Conservation (phyloP, 2,329 filamentous ascomycete species). For the Tolypocladium ophioglossoides region DNA sequence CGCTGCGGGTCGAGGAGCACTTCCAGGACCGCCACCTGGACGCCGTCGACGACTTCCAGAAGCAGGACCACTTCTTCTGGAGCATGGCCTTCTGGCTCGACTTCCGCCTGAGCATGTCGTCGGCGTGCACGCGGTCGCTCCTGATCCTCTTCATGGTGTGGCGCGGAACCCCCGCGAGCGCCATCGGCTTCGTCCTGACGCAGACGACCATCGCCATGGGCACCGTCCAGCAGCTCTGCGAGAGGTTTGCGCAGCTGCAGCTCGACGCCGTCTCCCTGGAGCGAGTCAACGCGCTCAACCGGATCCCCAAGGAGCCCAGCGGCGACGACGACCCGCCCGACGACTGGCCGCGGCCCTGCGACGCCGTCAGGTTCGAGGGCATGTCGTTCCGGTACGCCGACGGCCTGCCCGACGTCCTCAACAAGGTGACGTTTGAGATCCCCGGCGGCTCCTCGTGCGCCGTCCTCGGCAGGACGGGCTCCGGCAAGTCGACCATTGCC, state of each 20-base stretch:
- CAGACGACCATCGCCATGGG: constrained; percentile 26
- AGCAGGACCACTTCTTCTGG: constrained; percentile 96
- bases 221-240: constrained; percentile 49
- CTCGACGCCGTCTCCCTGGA: constrained; percentile 91
- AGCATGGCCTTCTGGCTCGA: constrained; percentile 76
- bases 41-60: constrained; percentile 81
- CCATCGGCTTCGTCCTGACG: constrained; percentile 75
- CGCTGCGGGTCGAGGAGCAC: constrained; percentile 65
- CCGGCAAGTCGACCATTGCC: constrained; percentile 72
- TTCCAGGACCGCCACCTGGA: constrained; percentile 73
- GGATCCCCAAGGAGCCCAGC: constrained; percentile 63
- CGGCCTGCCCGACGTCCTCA: constrained; percentile 62
- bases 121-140: constrained; percentile 61
- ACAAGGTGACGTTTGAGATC: constrained; percentile 60
- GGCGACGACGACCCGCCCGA: constrained; percentile 61
- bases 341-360: constrained; percentile 63
- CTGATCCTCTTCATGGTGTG: constrained; percentile 67
- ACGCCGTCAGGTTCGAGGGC: constrained; percentile 65
- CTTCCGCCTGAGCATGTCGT: constrained; percentile 54
- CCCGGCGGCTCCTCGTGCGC: constrained; percentile 51
- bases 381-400: constrained; percentile 74
- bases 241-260: constrained; percentile 72
- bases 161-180: constrained; percentile 62
- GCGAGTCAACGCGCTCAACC: constrained; percentile 70
- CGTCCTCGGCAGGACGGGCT: constrained; percentile 74